A percentile compares a stretch with the other conserved stretches of the same genome.
phyloP scores from a whole-genome alignment of 371 early-diverging fungal species.

The Gilbertella persicaria region DNA sequence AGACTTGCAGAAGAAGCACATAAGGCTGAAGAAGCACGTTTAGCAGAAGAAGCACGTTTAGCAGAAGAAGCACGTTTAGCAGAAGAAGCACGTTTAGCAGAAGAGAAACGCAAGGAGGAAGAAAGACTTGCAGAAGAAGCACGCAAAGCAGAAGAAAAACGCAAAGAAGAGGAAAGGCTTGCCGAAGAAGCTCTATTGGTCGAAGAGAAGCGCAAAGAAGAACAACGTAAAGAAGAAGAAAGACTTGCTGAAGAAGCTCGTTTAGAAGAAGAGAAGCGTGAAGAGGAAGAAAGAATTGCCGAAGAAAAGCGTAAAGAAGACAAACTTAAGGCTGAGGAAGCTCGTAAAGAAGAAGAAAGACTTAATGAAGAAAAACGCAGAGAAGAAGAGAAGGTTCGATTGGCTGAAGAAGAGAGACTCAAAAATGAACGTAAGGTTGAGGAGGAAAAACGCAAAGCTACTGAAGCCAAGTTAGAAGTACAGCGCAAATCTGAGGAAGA shows the following conservation, averaged over 20 bases:
- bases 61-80: constrained; percentile 7
- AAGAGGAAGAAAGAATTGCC: constrained; percentile 2
- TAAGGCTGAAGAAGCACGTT: constrained; percentile 6
- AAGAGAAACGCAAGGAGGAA: constrained; percentile 13
- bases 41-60: constrained; percentile 1
- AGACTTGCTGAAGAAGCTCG: constrained; percentile 1
- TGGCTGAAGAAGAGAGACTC: constrained; percentile 6
- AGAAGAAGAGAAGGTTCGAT: neutral
- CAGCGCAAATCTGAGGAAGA: neutral
- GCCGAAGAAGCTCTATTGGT: constrained; percentile 17
- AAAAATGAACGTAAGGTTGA: neutral
- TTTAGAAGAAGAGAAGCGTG: constrained; percentile 1
- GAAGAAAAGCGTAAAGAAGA: constrained; percentile 14
- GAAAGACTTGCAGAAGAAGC: constrained; percentile 5
- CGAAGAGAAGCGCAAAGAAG: constrained; percentile 23
- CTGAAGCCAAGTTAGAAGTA: too few relatives aligned
- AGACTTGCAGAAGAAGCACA: constrained; percentile 5
- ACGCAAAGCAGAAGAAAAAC: neutral
- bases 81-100: constrained; percentile 11
- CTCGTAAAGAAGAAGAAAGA: constrained; percentile 1
- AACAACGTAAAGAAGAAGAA: constrained; percentile 1
- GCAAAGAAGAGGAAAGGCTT: constrained; percentile 1
- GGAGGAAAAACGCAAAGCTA: neutral
- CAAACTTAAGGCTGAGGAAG: constrained; percentile 2
- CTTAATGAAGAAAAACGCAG: constrained; percentile 9